phyloP scores from a whole-genome alignment of 2,329 filamentous ascomycete genomes.

The Penicillium verrucosum region DNA sequence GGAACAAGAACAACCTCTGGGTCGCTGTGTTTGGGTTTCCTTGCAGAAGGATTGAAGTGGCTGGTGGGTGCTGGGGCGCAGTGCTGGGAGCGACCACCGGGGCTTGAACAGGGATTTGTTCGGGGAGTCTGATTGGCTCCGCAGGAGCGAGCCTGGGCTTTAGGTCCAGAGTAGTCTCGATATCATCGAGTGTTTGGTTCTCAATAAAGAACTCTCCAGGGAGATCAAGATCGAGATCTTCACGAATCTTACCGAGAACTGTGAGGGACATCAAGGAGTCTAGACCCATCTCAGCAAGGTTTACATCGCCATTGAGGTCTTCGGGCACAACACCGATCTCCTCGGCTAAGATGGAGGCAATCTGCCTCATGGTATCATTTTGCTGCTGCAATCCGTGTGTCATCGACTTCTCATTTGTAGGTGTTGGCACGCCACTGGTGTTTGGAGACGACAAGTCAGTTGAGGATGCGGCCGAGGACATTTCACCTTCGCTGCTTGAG shows the following conservation, averaged over 20 bases:
- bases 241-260: constrained; percentile 45
- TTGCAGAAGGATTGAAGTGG: constrained; percentile 44
- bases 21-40: constrained; percentile 44
- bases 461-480: constrained; percentile 28
- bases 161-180: constrained; percentile 39
- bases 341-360: constrained; percentile 42
- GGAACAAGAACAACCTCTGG: constrained; percentile 44
- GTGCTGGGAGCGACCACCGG: constrained; percentile 17
- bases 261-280: constrained; percentile 48
- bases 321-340: constrained; percentile 44
- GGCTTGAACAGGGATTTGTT: constrained; percentile 22
- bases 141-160: constrained; percentile 33
- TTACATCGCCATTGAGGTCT: constrained; percentile 41
- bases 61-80: constrained; percentile 33
- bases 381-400: constrained; percentile 15
- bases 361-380: constrained; percentile 38
- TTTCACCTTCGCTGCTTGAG: constrained; percentile 30
- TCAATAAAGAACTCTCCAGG: constrained; percentile 46
- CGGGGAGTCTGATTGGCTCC: constrained; percentile 22
- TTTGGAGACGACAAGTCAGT: constrained; percentile 36
- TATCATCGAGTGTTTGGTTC: constrained; percentile 41
- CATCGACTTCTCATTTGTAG: constrained; percentile 28
- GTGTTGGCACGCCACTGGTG: constrained; percentile 32
- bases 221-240: constrained; percentile 42
- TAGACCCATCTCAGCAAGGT: constrained; percentile 45